Conservation (phyloP, 768 basidiomycete species). For the Pisolithus orientalis region DNA sequence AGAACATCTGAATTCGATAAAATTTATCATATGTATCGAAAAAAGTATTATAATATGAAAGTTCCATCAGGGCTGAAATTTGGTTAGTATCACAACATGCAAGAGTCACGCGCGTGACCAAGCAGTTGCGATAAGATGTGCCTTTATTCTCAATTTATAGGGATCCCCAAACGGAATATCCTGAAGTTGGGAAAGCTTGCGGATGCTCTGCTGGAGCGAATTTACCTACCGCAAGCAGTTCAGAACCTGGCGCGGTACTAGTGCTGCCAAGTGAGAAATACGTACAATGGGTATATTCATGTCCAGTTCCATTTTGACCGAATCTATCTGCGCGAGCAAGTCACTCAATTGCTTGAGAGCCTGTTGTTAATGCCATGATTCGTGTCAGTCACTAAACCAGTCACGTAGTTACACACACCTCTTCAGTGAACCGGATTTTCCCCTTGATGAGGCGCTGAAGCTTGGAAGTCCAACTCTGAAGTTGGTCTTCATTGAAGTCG, state of each 20-base stretch:
- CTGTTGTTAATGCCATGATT: conserved; percentile 7
- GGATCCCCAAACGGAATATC: conserved; percentile 27
- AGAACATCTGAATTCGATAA: no score
- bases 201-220: conserved; percentile 14
- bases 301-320: conserved; percentile 11
- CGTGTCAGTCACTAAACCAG: not conserved
- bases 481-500: conserved; percentile 3
- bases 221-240: conserved; percentile 6
- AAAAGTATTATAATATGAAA: no score
- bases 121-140: conserved; percentile 8
- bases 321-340: conserved; percentile 26
- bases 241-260: not conserved
- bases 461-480: conserved; percentile 13
- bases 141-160: conserved; percentile 20
- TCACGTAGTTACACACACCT: conserved; percentile 8
- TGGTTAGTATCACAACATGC: not conserved
- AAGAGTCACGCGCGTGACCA: conserved; percentile 7
- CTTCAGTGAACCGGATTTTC: conserved; percentile 16
- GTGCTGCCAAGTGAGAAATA: not conserved
- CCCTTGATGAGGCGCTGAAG: conserved; percentile 28
- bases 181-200: conserved; percentile 19
- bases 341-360: conserved; percentile 22
- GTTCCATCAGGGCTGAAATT: no score
- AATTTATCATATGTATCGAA: no score
- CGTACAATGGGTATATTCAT: conserved; percentile 10